Base-by-base conservation (phyloP, 257 asterid species). In the Parsonsia alboflavescens region DNA sequence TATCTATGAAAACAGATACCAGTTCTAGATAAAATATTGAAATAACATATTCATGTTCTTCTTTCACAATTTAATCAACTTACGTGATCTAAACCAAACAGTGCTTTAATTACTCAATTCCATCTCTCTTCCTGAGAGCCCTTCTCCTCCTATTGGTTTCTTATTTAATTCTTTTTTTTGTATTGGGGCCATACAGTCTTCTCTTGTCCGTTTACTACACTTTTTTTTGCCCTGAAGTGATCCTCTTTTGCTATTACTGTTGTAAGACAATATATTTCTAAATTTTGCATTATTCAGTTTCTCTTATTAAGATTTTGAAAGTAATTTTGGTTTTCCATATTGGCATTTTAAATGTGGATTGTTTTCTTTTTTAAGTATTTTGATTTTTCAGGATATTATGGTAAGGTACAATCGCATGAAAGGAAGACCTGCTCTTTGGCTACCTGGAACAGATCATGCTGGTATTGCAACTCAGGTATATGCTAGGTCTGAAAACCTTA, bases 401-500 rank as follows among this genome's bases (percentile, higher is more conserved):
- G 93, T 94, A 68, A 82, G 98, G 82, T 94, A 90, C 86, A 81
- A 90, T 63, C 90, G 99, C 69, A 94, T 94, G 99, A 90, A 82
- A 80, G 99, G 99, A 81, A 82, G 92, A 68, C 96, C 97, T 61
- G 87, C 99, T 46, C 97, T 94, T 58, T 94, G 99, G 99, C 90
- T 94, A 82, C 99, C 99, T 77, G 99, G 99, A 78, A 92, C 99
- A 46, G 99, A 94, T 84, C 99, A 94, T 84, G 99, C 99, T 73
- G 99, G 99, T 49, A 94, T 94, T 77, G 99, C 99, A 59, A 94
- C 98, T 73, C 99, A 94, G 99, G 99, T 92, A 48, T 79, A 52
- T 54, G 75, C 84, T 75, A 66, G 68, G 66, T 68, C 82, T 80
- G 53, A 69, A 81, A 78, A 26, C 74, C 62, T 68, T 46, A 8